These are phyloP conservation scores for Auricularia cornea DNA, from an alignment of 768 basidiomycete species.

Conservation along the genomic window DNA sequence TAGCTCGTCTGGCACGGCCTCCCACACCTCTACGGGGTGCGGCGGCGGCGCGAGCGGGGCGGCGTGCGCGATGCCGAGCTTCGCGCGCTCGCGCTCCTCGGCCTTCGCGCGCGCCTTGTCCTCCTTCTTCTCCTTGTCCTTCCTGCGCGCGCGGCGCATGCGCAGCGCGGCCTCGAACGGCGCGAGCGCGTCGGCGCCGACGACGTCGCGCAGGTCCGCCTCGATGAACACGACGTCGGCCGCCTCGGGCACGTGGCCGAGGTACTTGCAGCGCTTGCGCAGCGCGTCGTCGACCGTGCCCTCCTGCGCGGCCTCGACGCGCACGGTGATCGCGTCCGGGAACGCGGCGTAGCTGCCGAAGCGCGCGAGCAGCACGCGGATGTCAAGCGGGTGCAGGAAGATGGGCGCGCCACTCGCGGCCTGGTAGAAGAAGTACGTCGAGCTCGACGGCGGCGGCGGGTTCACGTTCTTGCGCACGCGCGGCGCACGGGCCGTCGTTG, in stretches of 20 bases:
- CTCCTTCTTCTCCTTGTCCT: slow-evolving; percentile 79
- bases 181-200: slow-evolving; percentile 66
- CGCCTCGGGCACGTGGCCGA: slow-evolving; percentile 83
- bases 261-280: slow-evolving; percentile 91
- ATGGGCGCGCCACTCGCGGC: slow-evolving; percentile 83
- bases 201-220: slow-evolving; percentile 69
- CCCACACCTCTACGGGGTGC: slow-evolving; percentile 27
- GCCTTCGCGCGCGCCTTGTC: slow-evolving; percentile 72
- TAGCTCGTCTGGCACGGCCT: slow-evolving; percentile 21
- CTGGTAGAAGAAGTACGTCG: slow-evolving; percentile 95
- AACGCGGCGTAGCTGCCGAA: slow-evolving; percentile 75
- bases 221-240: slow-evolving; percentile 94
- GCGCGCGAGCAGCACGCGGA: slow-evolving; percentile 81
- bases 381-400: slow-evolving; percentile 93
- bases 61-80: slow-evolving; percentile 14
- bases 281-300: slow-evolving; percentile 88
- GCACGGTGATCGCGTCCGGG: slow-evolving; percentile 71
- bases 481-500: slow-evolving; percentile 34
- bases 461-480: slow-evolving; percentile 72
- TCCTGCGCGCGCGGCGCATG: slow-evolving; percentile 61
- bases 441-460: slow-evolving; percentile 77
- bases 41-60: slow-evolving; percentile 25
- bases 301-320: slow-evolving; percentile 69
- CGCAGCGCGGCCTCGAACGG: slow-evolving; percentile 79
- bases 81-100: slow-evolving; percentile 55